Evolutionary conservation across 495 filamentous ascomycete genomes (phyloP), one percentile per base, ranked within the genome.

Genomic region (Tuber borchii): DNA sequence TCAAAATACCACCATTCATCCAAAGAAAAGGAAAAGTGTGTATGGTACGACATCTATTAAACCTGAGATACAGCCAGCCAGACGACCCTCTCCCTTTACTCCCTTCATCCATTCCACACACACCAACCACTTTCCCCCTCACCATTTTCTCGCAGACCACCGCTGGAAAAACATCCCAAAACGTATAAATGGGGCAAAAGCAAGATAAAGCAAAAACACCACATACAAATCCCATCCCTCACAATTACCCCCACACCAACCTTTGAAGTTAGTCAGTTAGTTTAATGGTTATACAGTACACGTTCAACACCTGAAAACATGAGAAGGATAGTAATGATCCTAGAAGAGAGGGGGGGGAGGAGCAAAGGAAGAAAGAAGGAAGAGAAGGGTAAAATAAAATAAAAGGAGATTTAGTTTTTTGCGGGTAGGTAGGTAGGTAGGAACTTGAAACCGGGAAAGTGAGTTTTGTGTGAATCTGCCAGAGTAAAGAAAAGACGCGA

Each of bases 221-320:
- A 34, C 26, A 65, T 34, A 16, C 14, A 65, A 65, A 65, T 31
- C 56, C 14, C 56, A 34, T 34, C 56, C 26, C 56, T 65, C 26
- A 34, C 19, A 65, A 65, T 65, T 65, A 65, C 31, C 26, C 51
- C 26, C 56, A 65, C 56, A 34, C 4, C 26, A 65, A 34, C 56
- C 56, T 34, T 19, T 65, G 26, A 8, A 34, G 56, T 34, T 34
- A 34, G 56, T 34, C 17, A 34, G 56, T 56, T 20, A 26, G 22
- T 65, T 65, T 65, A 65, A 65, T 65, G 31, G 56, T 65, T 65
- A 34, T 65, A 65, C 56, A 65, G 31, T 65, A 65, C 56, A 65
- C 14, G 26, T 65, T 65, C 51, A 31, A n/a, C 51, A n/a, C 22
- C 51, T 61, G 10, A 10, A 61, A 61, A 8, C n/a, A 26, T n/a